A percentile compares a stretch with the other conserved stretches of the same genome.
Evolutionary conservation across 1,139 yeast genomes (phyloP).

Genomic region (Hemisphaericaspora xylanilytica): DNA sequence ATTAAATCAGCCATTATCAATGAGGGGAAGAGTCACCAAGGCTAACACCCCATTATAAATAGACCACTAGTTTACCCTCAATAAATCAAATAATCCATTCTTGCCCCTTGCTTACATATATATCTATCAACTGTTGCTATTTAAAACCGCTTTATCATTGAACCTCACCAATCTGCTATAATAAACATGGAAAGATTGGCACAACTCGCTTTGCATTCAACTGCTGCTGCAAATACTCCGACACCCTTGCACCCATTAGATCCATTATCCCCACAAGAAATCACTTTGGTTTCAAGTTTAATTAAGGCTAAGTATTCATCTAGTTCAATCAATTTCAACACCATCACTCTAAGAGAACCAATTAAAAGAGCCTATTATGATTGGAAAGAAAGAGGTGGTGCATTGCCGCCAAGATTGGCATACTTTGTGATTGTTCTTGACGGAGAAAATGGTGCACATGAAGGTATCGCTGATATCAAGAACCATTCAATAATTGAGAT

Average conservation of each 20-base stretch:
- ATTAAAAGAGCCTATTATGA: constrained; percentile 56
- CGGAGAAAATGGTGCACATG: constrained; percentile 61
- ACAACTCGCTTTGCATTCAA: constrained; percentile 63
- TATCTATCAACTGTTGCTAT: too few relatives aligned
- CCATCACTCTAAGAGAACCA: constrained; percentile 71
- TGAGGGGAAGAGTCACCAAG: too few relatives aligned
- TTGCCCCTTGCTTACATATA: too few relatives aligned
- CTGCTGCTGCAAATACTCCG: constrained; percentile 55
- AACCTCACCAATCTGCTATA: too few relatives aligned
- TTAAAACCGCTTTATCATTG: too few relatives aligned
- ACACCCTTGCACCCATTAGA: constrained; percentile 68
- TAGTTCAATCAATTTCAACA: constrained; percentile 55
- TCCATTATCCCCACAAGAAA: constrained; percentile 63
- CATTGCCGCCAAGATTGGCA: constrained; percentile 65
- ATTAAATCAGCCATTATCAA: too few relatives aligned
- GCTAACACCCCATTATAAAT: neutral
- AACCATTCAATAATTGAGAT: constrained; percentile 46
- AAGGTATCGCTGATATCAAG: constrained; percentile 63
- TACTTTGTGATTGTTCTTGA: constrained; percentile 62
- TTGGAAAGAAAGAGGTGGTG: constrained; percentile 66
- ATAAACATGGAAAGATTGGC: constrained; percentile 58
- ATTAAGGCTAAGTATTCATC: constrained; percentile 41
- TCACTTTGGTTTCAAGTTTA: constrained; percentile 32
- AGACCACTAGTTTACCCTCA: neutral
- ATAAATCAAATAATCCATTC: neutral